These are phyloP conservation scores for Xerocomus nothofagi DNA, from an alignment of 1,284 basidiomycete species.

Conservation along the genomic window DNA sequence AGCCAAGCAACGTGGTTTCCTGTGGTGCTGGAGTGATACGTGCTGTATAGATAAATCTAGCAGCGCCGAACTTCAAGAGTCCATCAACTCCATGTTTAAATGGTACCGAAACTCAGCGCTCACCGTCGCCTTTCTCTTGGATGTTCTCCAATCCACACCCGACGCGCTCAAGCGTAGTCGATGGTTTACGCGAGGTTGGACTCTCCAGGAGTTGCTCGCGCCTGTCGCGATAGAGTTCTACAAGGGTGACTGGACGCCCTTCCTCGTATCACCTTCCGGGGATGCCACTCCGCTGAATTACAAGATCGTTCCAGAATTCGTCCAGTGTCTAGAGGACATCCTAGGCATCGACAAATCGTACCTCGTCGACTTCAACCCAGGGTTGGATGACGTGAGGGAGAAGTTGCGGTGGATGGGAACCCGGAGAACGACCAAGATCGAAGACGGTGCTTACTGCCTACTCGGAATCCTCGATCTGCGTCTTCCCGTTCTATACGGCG, in stretches of 20 bases:
- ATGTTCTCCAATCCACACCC: conserved; percentile 16
- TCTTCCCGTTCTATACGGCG: conserved; percentile 28
- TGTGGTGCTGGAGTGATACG: conserved; percentile 32
- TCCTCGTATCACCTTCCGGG: conserved; percentile 2
- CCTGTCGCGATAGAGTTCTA: conserved; percentile 26
- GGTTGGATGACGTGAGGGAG: conserved; percentile 23
- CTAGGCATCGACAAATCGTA: conserved; percentile 19
- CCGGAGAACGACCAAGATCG: conserved; percentile 25
- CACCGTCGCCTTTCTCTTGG: conserved; percentile 27
- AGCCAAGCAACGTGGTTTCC: conserved; percentile 21
- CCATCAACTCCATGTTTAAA: conserved; percentile 30
- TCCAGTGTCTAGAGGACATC: conserved; percentile 18
- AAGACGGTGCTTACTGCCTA: conserved; percentile 32
- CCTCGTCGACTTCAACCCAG: conserved; percentile 24
- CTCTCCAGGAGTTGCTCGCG: conserved; percentile 29
- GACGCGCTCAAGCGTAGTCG: conserved; percentile 21
- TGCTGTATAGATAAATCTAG: conserved; percentile 31
- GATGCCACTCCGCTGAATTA: conserved; percentile 10
- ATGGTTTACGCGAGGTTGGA: conserved; percentile 31
- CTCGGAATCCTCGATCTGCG: conserved; percentile 28
- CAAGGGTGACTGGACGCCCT: conserved; percentile 27
- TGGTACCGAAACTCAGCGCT: conserved; percentile 30
- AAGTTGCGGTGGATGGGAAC: conserved; percentile 25
- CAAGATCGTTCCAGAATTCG: conserved; percentile 22
- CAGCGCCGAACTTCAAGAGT: conserved; percentile 29